A percentile compares a stretch with the other conserved stretches of the same genome.
These are phyloP conservation scores for Ceriops tagal DNA, from an alignment of 345 rosid genomes.

Conservation along the genomic window DNA sequence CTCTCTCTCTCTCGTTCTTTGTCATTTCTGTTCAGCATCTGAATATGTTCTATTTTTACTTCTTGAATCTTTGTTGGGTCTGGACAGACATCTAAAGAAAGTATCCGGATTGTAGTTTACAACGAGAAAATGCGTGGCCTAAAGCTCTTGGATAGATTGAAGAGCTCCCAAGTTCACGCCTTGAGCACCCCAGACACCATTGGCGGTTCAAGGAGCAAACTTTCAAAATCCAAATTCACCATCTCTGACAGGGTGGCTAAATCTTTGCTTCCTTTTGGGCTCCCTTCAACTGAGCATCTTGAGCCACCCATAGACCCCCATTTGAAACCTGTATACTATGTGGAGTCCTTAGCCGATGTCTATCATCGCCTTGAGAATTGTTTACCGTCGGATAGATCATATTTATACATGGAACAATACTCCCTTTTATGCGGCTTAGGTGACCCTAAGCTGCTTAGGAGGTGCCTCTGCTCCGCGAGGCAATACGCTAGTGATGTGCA, in stretches of 20 bases:
- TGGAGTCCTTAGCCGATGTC: constrained; percentile 59
- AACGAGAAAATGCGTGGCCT: constrained; percentile 43
- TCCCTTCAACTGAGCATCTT: constrained; percentile 58
- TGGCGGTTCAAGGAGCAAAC: constrained; percentile 37
- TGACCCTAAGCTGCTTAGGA: constrained; percentile 74
- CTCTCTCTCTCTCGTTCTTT: not conserved
- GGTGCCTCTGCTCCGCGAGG: constrained; percentile 66
- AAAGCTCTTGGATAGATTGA: constrained; percentile 54
- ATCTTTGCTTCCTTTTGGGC: constrained; percentile 53
- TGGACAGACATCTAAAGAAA: too few relatives aligned
- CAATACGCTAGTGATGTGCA: constrained; percentile 62
- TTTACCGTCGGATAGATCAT: constrained; percentile 35
- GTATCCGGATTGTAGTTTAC: too few relatives aligned
- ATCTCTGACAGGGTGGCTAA: constrained; percentile 40
- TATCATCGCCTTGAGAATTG: constrained; percentile 54
- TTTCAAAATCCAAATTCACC: constrained; percentile 43
- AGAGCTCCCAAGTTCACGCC: constrained; percentile 71
- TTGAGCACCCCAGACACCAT: constrained; percentile 40
- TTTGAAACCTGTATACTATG: constrained; percentile 60
- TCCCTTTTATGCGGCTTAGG: constrained; percentile 46
- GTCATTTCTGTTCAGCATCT: not conserved
- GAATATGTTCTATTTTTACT: not conserved
- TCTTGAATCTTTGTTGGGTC: not conserved
- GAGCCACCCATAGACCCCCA: constrained; percentile 72
- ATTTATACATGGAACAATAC: constrained; percentile 62